phyloP scores from a whole-genome alignment of 257 asterid species.

The Leptodermis oblonga region DNA sequence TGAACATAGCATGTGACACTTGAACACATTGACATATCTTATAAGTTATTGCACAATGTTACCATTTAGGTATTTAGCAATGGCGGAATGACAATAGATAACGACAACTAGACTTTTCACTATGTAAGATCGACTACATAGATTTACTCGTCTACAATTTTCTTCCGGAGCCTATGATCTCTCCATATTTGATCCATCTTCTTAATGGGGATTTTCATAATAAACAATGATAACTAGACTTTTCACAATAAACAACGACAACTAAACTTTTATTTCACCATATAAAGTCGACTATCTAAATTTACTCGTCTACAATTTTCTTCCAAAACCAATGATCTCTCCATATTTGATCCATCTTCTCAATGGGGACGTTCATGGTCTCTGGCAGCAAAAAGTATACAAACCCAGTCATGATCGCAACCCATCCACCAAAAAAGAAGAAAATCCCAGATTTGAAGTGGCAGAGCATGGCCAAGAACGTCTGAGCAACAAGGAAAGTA shows the following conservation, averaged over 20 bases:
- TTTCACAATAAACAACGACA: too few species aligned
- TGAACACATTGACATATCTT: too few species aligned
- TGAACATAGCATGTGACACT: too few species aligned
- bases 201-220: conserved; percentile 62
- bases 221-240: too few species aligned
- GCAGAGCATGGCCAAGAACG: conserved; percentile 61
- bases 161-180: conserved; percentile 80
- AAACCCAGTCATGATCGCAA: conserved; percentile 59
- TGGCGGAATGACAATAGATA: too few species aligned
- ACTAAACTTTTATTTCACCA: too few species aligned
- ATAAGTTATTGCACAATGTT: too few species aligned
- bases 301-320: conserved; percentile 30
- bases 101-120: too few species aligned
- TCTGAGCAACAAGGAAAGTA: conserved; percentile 63
- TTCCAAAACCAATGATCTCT: conserved; percentile 80
- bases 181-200: conserved; percentile 72
- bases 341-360: conserved; percentile 74
- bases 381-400: conserved; percentile 64
- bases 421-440: conserved; percentile 83
- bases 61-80: too few species aligned
- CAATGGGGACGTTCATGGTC: conserved; percentile 74
- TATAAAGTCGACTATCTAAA: too few species aligned
- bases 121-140: too few species aligned
- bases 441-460: conserved; percentile 54
- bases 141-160: conserved; percentile 26